Conservation (phyloP, 306 rosid genomes). For the Senna siamea region DNA sequence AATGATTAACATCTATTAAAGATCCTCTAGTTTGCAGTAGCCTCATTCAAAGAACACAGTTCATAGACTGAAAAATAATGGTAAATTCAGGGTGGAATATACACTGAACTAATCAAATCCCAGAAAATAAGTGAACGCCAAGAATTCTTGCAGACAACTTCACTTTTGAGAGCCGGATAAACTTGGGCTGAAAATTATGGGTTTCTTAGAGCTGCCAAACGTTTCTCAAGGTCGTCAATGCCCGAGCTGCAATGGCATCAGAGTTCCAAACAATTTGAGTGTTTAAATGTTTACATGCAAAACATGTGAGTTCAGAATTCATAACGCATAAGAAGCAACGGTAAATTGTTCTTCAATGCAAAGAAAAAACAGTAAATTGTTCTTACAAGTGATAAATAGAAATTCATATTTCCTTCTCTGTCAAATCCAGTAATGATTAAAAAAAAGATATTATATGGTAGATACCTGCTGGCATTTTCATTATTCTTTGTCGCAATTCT, state of each 20-base stretch:
- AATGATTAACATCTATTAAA: slow-evolving; percentile 10
- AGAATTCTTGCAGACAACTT: slow-evolving; percentile 17
- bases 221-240: slow-evolving; percentile 79
- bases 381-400: not conserved
- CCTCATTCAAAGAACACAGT: slow-evolving; percentile 1
- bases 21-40: not conserved
- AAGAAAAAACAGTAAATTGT: too few relatives aligned
- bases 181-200: slow-evolving; percentile 48
- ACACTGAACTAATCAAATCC: slow-evolving; percentile 32
- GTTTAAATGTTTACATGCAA: not conserved
- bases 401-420: not conserved
- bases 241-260: slow-evolving; percentile 70
- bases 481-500: slow-evolving; percentile 71
- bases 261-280: slow-evolving; percentile 13
- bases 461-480: slow-evolving; percentile 79
- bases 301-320: not conserved
- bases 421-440: not conserved
- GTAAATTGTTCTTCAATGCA: too few relatives aligned
- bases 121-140: not conserved
- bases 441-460: not conserved
- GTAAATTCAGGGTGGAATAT: slow-evolving; percentile 34
- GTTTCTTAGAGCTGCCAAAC: slow-evolving; percentile 87
- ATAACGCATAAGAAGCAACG: slow-evolving; percentile 3
- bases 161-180: slow-evolving; percentile 10
- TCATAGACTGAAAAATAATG: too few relatives aligned